These are phyloP conservation scores for Chiua virens DNA, from an alignment of 768 basidiomycete species.

Conservation along the genomic window DNA sequence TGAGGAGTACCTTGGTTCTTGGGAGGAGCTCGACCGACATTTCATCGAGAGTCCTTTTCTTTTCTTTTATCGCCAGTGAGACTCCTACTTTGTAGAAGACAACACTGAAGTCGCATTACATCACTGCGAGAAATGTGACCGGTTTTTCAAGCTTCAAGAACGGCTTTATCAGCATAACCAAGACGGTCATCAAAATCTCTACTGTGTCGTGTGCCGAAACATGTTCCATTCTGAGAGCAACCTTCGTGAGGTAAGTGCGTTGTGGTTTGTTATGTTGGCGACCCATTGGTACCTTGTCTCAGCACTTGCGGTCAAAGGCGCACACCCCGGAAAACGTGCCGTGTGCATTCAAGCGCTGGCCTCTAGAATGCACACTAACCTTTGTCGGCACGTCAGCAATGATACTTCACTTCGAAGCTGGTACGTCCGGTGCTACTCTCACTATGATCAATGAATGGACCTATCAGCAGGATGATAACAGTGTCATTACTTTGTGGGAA, in stretches of 20 bases:
- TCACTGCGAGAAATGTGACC: constrained; percentile 37
- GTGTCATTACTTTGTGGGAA: constrained; percentile 55
- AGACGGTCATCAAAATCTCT: constrained; percentile 35
- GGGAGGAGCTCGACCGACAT: constrained; percentile 45
- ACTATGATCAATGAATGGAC: constrained; percentile 36
- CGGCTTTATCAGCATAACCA: constrained; percentile 44
- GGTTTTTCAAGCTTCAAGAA: constrained; percentile 11
- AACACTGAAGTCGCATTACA: constrained; percentile 41
- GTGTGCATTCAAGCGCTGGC: constrained; percentile 34
- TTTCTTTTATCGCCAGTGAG: constrained; percentile 52
- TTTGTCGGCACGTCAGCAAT: constrained; percentile 59
- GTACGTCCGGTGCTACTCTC: constrained; percentile 48
- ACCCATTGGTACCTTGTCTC: neutral
- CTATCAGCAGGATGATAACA: constrained; percentile 41
- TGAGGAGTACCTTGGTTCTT: constrained; percentile 42
- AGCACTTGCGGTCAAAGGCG: constrained; percentile 54
- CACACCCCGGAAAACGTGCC: constrained; percentile 46
- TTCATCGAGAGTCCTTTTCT: constrained; percentile 50
- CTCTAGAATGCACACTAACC: constrained; percentile 43
- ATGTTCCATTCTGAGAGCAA: constrained; percentile 36
- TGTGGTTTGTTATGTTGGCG: too few relatives aligned
- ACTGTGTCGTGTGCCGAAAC: constrained; percentile 46
- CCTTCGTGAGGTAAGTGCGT: constrained; percentile 14
- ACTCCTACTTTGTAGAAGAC: constrained; percentile 38
- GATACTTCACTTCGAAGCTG: constrained; percentile 62